phyloP scores from a whole-genome alignment of 371 early-diverging fungal genomes.

The Umbelopsis sp. region DNA sequence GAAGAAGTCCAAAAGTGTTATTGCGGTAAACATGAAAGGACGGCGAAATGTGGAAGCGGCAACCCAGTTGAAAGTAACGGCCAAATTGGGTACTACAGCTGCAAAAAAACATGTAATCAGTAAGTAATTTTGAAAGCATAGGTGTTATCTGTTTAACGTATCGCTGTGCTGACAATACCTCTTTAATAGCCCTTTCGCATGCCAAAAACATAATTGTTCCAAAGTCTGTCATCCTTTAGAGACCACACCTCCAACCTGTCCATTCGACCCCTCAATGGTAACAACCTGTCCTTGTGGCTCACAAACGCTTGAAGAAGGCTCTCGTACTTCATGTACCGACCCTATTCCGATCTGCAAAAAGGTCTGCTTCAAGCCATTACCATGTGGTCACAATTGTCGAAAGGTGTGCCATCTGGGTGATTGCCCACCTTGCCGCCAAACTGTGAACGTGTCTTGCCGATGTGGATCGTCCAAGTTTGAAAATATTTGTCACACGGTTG shows the following conservation, averaged over 20 bases:
- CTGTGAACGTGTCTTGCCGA: slow-evolving; percentile 59
- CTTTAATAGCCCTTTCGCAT: slow-evolving; percentile 55
- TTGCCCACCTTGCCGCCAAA: slow-evolving; percentile 69
- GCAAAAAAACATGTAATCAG: slow-evolving; percentile 62
- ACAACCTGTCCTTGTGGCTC: slow-evolving; percentile 86
- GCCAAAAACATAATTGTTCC: slow-evolving; percentile 80
- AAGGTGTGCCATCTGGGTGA: slow-evolving; percentile 73
- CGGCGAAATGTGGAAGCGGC: slow-evolving; percentile 65
- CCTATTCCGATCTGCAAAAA: slow-evolving; percentile 78
- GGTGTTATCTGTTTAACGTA: neutral
- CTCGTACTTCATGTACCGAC: slow-evolving; percentile 72
- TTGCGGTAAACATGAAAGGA: slow-evolving; percentile 68
- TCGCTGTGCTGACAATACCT: slow-evolving; percentile 13
- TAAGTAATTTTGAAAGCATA: slow-evolving; percentile 35
- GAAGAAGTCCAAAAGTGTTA: slow-evolving; percentile 66
- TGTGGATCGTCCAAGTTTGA: slow-evolving; percentile 62
- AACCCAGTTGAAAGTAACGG: slow-evolving; percentile 34
- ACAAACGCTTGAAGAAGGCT: slow-evolving; percentile 34
- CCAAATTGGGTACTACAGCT: slow-evolving; percentile 63
- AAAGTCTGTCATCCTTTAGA: slow-evolving; percentile 72
- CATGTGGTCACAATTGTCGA: slow-evolving; percentile 80
- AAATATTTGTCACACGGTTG: slow-evolving; percentile 53
- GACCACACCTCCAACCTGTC: slow-evolving; percentile 62
- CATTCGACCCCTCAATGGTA: slow-evolving; percentile 66
- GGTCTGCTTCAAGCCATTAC: slow-evolving; percentile 64